phyloP scores from a whole-genome alignment of 768 basidiomycete species.

The Agrocybe chaxingu region DNA sequence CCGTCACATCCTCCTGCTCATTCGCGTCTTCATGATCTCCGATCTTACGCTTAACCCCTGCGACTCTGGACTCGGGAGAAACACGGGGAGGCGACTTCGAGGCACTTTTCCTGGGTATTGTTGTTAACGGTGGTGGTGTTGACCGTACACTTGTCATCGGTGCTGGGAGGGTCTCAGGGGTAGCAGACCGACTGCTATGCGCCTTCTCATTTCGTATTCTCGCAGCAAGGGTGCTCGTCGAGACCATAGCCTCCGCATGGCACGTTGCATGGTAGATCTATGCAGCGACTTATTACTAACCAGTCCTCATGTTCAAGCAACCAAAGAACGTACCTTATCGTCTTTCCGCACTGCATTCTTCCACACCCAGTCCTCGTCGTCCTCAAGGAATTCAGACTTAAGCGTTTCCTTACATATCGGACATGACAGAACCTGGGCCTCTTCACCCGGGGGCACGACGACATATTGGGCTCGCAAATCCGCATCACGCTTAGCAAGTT shows the following conservation, averaged over 20 bases:
- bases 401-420: slow-evolving; percentile 95
- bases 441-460: slow-evolving; percentile 86
- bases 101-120: slow-evolving; percentile 12
- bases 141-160: slow-evolving; percentile 20
- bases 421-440: slow-evolving; percentile 80
- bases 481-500: slow-evolving; percentile 69
- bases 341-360: slow-evolving; percentile 85
- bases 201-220: slow-evolving; percentile 61
- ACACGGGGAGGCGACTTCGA: slow-evolving; percentile 41
- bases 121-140: slow-evolving; percentile 34
- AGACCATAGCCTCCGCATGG: slow-evolving; percentile 74
- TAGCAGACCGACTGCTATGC: slow-evolving; percentile 68
- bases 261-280: slow-evolving; percentile 96
- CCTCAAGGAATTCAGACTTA: slow-evolving; percentile 89
- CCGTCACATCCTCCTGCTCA: slow-evolving; percentile 35
- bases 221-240: slow-evolving; percentile 62
- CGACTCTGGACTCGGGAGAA: slow-evolving; percentile 49
- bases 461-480: slow-evolving; percentile 78
- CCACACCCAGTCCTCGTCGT: slow-evolving; percentile 99
- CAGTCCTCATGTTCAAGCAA: not conserved
- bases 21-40: slow-evolving; percentile 43
- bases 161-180: slow-evolving; percentile 55
- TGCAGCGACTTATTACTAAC: slow-evolving; percentile 2
- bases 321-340: slow-evolving; percentile 59
- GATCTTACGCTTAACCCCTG: slow-evolving; percentile 76